Percentiles rank a stretch among this genome's conserved stretches.
Evolutionary conservation across 768 basidiomycete species (phyloP).

Genomic region (Infundibulicybe gibba): DNA sequence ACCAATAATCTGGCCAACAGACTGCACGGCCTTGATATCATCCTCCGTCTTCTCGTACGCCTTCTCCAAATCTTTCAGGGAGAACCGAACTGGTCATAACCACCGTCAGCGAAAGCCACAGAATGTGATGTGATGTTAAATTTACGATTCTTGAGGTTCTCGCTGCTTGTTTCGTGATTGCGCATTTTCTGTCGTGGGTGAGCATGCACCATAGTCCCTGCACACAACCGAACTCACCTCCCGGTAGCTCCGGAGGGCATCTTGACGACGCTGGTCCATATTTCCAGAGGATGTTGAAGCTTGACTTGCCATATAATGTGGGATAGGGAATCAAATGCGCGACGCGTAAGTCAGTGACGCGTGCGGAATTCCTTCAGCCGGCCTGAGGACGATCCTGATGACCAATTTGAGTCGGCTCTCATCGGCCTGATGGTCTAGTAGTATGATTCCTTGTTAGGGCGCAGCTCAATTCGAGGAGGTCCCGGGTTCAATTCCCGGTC

Average conservation of each 20-base stretch:
- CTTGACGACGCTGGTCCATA: slow-evolving; percentile 69
- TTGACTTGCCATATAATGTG: slow-evolving; percentile 34
- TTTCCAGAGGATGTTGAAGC: slow-evolving; percentile 54
- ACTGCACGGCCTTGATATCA: slow-evolving; percentile 98
- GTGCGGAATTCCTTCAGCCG: slow-evolving; percentile 15
- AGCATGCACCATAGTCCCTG: not conserved
- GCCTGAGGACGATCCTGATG: not conserved
- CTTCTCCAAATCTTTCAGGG: slow-evolving; percentile 84
- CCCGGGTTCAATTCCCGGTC: slow-evolving; percentile 87
- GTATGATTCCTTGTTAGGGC: slow-evolving; percentile 63
- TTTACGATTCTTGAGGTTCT: slow-evolving; percentile 88
- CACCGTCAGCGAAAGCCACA: not conserved
- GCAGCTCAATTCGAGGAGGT: slow-evolving; percentile 60
- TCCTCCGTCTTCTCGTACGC: slow-evolving; percentile 95
- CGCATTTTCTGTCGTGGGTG: slow-evolving; percentile 77
- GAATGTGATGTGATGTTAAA: slow-evolving; percentile 6
- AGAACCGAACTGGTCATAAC: slow-evolving; percentile 70
- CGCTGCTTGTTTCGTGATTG: slow-evolving; percentile 82
- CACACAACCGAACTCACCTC: slow-evolving; percentile 41
- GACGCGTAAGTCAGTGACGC: slow-evolving; percentile 39
- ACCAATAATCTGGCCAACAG: slow-evolving; percentile 97
- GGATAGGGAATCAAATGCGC: slow-evolving; percentile 3
- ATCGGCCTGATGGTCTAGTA: slow-evolving; percentile 52
- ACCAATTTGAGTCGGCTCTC: not conserved
- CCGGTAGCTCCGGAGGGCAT: slow-evolving; percentile 74